These are phyloP conservation scores for Rhizoclosmatium globosum DNA, from an alignment of 192 early-diverging fungal genomes.

Conservation along the genomic window DNA sequence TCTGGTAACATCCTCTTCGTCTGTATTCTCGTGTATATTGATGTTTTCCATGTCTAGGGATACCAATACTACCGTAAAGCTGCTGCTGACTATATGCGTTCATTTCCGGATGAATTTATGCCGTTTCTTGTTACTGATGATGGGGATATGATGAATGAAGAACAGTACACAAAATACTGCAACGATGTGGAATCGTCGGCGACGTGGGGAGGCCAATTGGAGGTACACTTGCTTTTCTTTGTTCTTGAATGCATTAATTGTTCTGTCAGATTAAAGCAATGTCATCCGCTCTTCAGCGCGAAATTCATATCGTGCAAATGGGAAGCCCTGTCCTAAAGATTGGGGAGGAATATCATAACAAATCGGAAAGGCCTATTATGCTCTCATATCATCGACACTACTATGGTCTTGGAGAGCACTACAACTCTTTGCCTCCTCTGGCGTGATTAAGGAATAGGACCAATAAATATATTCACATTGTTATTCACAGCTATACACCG, in stretches of 20 bases:
- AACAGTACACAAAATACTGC: constrained; percentile 82
- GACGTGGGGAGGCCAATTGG: constrained; percentile 93
- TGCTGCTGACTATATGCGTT: constrained; percentile 83
- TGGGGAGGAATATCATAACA: constrained; percentile 71
- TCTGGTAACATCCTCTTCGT: constrained; percentile 34
- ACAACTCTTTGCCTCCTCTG: constrained; percentile 77
- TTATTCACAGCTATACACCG: too few species aligned
- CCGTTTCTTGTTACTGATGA: constrained; percentile 84
- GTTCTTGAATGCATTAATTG: constrained; percentile 6
- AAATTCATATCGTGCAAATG: constrained; percentile 89
- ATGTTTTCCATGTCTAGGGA: constrained; percentile 15
- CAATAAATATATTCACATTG: background rate
- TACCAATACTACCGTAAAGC: constrained; percentile 74
- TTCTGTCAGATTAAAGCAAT: constrained; percentile 77
- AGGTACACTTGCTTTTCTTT: constrained; percentile 58
- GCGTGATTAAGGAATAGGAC: background rate
- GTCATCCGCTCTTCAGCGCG: constrained; percentile 72
- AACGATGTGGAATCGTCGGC: constrained; percentile 80
- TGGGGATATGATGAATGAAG: constrained; percentile 78
- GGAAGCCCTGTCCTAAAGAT: constrained; percentile 80
- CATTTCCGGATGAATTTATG: constrained; percentile 85
- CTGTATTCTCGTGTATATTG: background rate
- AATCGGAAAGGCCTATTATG: constrained; percentile 58
- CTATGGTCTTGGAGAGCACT: constrained; percentile 95
- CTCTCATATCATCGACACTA: constrained; percentile 82